phyloP scores from a whole-genome alignment of 768 basidiomycete species.

The Serendipita sp. region DNA sequence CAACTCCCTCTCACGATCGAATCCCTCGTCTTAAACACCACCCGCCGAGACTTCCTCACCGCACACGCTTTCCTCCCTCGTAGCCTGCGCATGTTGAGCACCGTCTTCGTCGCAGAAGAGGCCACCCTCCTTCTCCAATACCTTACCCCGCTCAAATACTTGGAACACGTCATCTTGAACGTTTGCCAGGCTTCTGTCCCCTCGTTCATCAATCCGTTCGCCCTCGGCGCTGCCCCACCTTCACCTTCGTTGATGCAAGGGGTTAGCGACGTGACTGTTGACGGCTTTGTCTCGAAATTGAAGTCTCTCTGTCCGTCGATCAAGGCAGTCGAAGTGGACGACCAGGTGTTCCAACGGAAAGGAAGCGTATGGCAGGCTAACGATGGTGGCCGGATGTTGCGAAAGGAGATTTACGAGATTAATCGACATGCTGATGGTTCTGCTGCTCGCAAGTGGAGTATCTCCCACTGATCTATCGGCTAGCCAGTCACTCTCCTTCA shows the following conservation, averaged over 20 bases:
- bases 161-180: constrained; percentile 4
- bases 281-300: background rate
- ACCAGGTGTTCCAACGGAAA: background rate
- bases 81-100: constrained; percentile 1
- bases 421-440: background rate
- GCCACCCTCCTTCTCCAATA: background rate
- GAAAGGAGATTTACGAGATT: background rate
- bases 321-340: background rate
- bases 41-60: background rate
- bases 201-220: constrained; percentile 1
- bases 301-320: background rate
- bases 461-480: background rate
- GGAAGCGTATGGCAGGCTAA: background rate
- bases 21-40: background rate
- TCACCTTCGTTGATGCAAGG: background rate
- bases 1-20: background rate
- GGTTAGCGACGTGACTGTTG: background rate
- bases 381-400: background rate
- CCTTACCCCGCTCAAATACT: background rate
- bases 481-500: too few relatives aligned
- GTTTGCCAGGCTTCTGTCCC: background rate
- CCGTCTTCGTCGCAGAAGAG: background rate
- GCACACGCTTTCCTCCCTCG: background rate
- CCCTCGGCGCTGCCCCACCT: background rate
- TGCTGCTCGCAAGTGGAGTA: background rate